These are phyloP conservation scores for Elongisporangium senticosum DNA, from an alignment of 352 stramenopile species.

Conservation along the genomic window DNA sequence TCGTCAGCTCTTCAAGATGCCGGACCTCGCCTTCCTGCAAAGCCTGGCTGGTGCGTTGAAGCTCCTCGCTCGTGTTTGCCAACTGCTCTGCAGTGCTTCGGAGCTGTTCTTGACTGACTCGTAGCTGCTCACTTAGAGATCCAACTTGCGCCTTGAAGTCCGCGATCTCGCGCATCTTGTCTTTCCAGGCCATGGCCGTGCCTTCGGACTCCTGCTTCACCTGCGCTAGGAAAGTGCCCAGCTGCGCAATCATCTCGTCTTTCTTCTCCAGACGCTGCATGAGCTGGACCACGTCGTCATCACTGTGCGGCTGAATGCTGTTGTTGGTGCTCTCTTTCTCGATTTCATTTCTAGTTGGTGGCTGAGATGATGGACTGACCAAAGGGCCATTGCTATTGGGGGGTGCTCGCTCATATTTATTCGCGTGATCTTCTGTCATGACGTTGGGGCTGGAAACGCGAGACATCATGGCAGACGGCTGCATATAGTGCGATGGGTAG, in stretches of 20 bases:
- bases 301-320: background rate
- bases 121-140: constrained; percentile 29
- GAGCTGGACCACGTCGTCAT: constrained; percentile 14
- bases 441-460: constrained; percentile 5
- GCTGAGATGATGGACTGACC: constrained; percentile 1
- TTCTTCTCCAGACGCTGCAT: constrained; percentile 45
- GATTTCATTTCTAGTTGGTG: constrained; percentile 3
- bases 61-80: constrained; percentile 22
- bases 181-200: constrained; percentile 47
- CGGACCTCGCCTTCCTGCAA: constrained; percentile 23
- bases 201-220: constrained; percentile 73
- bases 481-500: constrained; percentile 11
- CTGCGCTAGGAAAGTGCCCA: constrained; percentile 63
- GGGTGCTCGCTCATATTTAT: constrained; percentile 1
- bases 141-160: constrained; percentile 39
- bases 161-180: constrained; percentile 48
- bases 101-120: constrained; percentile 27
- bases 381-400: background rate
- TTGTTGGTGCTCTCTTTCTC: background rate
- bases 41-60: constrained; percentile 25
- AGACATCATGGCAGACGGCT: constrained; percentile 2
- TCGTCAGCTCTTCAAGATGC: constrained; percentile 44
- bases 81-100: constrained; percentile 26
- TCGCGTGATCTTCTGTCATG: background rate
- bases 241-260: constrained; percentile 55